Base-by-base conservation (phyloP, 129 eudicot genomes). In the Tagetes erecta region DNA sequence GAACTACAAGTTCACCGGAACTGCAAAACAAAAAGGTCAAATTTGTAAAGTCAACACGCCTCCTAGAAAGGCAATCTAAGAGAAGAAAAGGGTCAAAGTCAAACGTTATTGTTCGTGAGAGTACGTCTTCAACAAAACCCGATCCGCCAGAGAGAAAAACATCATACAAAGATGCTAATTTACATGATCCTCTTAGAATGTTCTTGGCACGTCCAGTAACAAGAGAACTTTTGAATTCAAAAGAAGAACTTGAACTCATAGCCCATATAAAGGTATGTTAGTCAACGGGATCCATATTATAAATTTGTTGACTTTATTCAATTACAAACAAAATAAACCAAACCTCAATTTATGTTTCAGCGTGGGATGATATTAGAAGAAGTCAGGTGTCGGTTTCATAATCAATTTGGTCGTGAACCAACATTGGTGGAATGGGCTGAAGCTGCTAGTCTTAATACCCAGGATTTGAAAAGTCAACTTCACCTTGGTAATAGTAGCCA, bases 381-480 rank as follows among this genome's bases (percentile, higher is more conserved):
- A 82, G 87, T 90, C 65, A 86, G 78, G 82, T 80, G 68, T 65
- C 73, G 76, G 75, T 87, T 91, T 64, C 83, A 84, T 36, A 59
- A 65, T 82, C 86, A 91, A 49, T 88, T 80, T 83, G 84, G 80
- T 38, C 93, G 96, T 46, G 99, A 91, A 65, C 99, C 99, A 13
- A 88, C 97, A 68, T 58, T 90, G 57, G 87, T 78, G 73, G 99
- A 94, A 70, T 94, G 99, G 99, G 97, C 93, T 71, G 85, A 78
- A 53, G 87, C 90, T 37, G 78, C 82, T 76, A 88, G 82, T 73
- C 79, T 86, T 67, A 88, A 83, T 71, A 82, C 82, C 81, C 86
- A 78, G 20, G 83, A 67, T 64, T 79, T 94, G 82, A 74, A 79
- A 78, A 80, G 77, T 49, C 85, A 84, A 77, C 39, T 91, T 51